Conservation (phyloP, 1,284 basidiomycete genomes). For the Leccinum olivaceoglutinosum region DNA sequence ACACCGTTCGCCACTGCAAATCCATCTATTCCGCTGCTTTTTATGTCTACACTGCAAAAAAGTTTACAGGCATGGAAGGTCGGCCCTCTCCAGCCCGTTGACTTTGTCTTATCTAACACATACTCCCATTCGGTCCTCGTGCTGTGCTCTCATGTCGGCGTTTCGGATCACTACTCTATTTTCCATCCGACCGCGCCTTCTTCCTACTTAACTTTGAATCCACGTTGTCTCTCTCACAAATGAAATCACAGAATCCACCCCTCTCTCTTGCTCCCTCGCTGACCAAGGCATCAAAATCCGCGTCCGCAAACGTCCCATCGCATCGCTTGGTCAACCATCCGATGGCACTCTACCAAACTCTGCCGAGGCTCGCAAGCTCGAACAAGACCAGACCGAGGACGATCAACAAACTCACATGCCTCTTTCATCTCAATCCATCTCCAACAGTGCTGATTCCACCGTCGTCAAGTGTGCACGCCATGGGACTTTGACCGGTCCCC, state of each 20-base stretch:
- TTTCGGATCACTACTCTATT: constrained; percentile 22
- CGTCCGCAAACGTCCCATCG: constrained; percentile 69
- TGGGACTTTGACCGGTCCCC: constrained; percentile 22
- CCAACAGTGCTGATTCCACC: constrained; percentile 3
- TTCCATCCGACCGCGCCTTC: constrained; percentile 8
- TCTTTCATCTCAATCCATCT: constrained; percentile 12
- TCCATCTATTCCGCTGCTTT: constrained; percentile 83
- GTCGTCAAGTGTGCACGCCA: constrained; percentile 27
- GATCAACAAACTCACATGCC: constrained; percentile 11
- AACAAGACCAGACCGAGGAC: constrained; percentile 27
- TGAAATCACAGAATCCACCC: constrained; percentile 66
- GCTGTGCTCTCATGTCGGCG: constrained; percentile 7
- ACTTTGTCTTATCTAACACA: constrained; percentile 22
- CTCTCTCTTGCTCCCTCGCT: constrained; percentile 81
- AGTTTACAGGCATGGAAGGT: constrained; percentile 93
- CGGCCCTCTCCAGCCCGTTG: constrained; percentile 19
- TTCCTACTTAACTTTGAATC: constrained; percentile 3
- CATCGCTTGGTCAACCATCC: constrained; percentile 36
- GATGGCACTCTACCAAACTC: constrained; percentile 27
- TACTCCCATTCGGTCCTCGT: constrained; percentile 10
- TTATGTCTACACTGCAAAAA: constrained; percentile 90
- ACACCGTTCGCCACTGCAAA: constrained; percentile 87
- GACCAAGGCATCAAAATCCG: constrained; percentile 93
- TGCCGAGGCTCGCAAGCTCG: constrained; percentile 20
- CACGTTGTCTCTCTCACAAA: neutral